phyloP scores from a whole-genome alignment of 129 eudicot species.

The Pseudognaphalium luteoalbum region DNA sequence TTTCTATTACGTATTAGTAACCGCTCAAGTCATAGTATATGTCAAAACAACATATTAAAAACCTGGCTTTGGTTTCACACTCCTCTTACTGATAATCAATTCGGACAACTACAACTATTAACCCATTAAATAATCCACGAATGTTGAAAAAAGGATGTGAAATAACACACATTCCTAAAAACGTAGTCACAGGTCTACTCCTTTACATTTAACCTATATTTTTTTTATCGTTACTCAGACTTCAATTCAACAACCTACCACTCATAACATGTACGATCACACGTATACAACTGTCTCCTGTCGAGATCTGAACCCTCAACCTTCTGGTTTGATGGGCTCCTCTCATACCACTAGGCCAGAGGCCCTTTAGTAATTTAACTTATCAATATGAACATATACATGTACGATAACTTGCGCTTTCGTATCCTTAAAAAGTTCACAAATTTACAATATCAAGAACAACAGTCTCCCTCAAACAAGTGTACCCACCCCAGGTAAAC shows the following conservation, averaged over 20 bases:
- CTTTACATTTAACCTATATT: not conserved
- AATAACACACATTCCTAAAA: no score
- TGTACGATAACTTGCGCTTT: not conserved
- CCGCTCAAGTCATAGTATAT: not conserved
- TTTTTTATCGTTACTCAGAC: not conserved
- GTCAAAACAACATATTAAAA: not conserved
- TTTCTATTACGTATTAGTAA: no score
- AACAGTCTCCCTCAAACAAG: slow-evolving; percentile 14
- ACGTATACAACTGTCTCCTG: no score
- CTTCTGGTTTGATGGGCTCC: no score
- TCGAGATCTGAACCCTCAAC: no score
- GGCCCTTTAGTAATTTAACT: not conserved
- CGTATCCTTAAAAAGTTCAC: slow-evolving; percentile 13
- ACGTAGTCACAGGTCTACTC: not conserved
- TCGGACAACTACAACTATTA: no score
- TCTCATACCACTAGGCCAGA: no score
- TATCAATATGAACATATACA: not conserved
- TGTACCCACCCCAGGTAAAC: slow-evolving; percentile 19
- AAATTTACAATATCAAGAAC: slow-evolving; percentile 4
- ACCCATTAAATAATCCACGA: no score
- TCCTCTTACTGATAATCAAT: no score
- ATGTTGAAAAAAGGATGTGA: no score
- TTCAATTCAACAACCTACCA: no score
- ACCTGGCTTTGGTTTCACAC: not conserved
- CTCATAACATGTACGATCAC: no score